phyloP scores from a whole-genome alignment of 192 early-diverging fungal genomes.

The Gryganskiella cystojenkinii region DNA sequence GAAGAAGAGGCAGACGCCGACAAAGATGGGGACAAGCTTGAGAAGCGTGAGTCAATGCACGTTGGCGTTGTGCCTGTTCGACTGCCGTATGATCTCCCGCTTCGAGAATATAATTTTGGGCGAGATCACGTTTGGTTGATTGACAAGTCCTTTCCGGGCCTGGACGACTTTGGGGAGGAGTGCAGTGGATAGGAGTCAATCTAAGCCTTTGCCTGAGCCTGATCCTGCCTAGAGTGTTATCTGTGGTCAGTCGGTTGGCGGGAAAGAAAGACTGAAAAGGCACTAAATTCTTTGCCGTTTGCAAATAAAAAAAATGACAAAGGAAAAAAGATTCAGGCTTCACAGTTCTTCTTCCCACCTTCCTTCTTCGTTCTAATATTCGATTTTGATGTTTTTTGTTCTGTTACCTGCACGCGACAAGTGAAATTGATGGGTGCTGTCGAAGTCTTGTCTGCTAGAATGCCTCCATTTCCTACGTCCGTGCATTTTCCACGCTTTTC shows the following conservation, averaged over 20 bases:
- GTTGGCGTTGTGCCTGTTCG: conserved; percentile 60
- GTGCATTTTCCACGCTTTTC: too few relatives aligned
- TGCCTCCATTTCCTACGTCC: too few relatives aligned
- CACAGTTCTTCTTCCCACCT: not conserved
- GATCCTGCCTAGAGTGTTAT: not conserved
- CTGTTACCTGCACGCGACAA: too few relatives aligned
- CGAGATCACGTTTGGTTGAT: conserved; percentile 35
- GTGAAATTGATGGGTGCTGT: too few relatives aligned
- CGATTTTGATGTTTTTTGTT: too few relatives aligned
- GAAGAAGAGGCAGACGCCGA: not conserved
- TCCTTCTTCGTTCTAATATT: not conserved
- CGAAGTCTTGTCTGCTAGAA: too few relatives aligned
- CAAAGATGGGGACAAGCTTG: not conserved
- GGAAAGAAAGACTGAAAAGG: conserved; percentile 4
- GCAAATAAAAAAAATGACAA: not conserved
- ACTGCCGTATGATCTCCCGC: conserved; percentile 70
- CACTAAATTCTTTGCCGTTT: not conserved
- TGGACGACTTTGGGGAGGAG: conserved; percentile 37
- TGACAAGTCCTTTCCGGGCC: conserved; percentile 31
- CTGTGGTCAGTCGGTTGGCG: not conserved
- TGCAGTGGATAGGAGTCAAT: not conserved
- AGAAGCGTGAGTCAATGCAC: not conserved
- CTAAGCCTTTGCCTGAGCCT: not conserved
- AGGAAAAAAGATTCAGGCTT: not conserved
- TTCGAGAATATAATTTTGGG: conserved; percentile 55